phyloP scores from a whole-genome alignment of 352 stramenopile species.

The Plasmopara viticola region DNA sequence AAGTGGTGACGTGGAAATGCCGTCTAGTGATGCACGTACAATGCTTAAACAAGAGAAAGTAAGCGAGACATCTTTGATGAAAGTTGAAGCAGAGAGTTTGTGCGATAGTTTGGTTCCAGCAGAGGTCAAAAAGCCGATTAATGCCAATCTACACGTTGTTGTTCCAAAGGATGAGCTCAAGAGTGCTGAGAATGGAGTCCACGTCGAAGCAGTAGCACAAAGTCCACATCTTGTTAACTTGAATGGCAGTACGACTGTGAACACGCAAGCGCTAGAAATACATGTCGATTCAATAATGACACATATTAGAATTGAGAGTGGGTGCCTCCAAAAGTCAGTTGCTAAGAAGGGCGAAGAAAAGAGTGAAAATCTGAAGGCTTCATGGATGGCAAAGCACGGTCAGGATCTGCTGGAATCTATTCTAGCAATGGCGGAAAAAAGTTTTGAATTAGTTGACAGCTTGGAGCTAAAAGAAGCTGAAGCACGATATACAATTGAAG shows the following conservation, averaged over 20 bases:
- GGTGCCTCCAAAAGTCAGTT: constrained; percentile 48
- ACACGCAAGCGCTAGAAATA: constrained; percentile 20
- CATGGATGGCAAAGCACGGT: constrained; percentile 24
- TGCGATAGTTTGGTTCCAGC: neutral
- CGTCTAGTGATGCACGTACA: neutral
- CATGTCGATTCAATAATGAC: constrained; percentile 49
- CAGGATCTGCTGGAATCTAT: constrained; percentile 49
- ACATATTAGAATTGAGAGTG: constrained; percentile 62
- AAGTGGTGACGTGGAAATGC: constrained; percentile 9
- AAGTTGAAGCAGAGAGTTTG: constrained; percentile 21
- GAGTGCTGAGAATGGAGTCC: constrained; percentile 5
- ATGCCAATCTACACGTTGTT: constrained; percentile 5
- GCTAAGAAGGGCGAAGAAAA: constrained; percentile 23
- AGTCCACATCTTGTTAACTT: constrained; percentile 8
- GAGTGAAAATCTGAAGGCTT: constrained; percentile 17
- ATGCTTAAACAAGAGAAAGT: constrained; percentile 17
- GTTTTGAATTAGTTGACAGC: constrained; percentile 46
- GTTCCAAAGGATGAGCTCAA: constrained; percentile 3
- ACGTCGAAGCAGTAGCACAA: neutral
- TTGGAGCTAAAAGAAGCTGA: constrained; percentile 70
- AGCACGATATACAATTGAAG: constrained; percentile 45
- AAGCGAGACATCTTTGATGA: constrained; percentile 14
- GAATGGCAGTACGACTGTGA: constrained; percentile 9
- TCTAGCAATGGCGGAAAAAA: constrained; percentile 58
- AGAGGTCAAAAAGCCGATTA: constrained; percentile 1